Percentiles rank a stretch among this genome's conserved stretches.
phyloP scores from a whole-genome alignment of 192 early-diverging fungal species.

The Podila verticillata region DNA sequence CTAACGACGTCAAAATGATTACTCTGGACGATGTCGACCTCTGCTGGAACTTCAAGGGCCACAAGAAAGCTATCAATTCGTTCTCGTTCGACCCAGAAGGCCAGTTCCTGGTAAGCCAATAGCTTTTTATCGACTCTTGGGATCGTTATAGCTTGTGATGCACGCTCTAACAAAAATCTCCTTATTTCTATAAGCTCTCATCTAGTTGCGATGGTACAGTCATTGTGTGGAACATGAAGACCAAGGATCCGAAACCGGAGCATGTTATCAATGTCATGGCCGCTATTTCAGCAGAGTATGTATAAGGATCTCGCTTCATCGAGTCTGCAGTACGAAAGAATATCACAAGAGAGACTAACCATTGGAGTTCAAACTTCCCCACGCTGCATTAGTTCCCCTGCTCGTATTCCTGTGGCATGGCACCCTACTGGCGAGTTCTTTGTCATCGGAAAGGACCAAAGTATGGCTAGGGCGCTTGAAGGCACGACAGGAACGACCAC shows the following conservation, averaged over 20 bases:
- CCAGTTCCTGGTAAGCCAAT: slow-evolving; percentile 22
- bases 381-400: slow-evolving; percentile 8
- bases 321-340: neutral
- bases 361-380: neutral
- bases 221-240: slow-evolving; percentile 34
- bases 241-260: slow-evolving; percentile 11
- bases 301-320: neutral
- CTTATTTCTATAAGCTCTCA: slow-evolving; percentile 15
- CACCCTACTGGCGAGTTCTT: slow-evolving; percentile 41
- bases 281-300: slow-evolving; percentile 26
- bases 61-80: slow-evolving; percentile 42
- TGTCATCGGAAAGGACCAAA: slow-evolving; percentile 40
- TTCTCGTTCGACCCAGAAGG: slow-evolving; percentile 37
- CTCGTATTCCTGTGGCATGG: slow-evolving; percentile 31
- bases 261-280: slow-evolving; percentile 20
- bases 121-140: too few species aligned
- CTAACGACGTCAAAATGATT: slow-evolving; percentile 32
- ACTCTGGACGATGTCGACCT: slow-evolving; percentile 33
- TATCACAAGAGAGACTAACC: neutral
- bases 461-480: slow-evolving; percentile 4
- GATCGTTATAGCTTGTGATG: too few species aligned
- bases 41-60: slow-evolving; percentile 34
- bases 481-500: neutral
- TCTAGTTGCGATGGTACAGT: slow-evolving; percentile 44
- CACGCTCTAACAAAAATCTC: too few species aligned